Evolutionary conservation across 148 eudicot species (phyloP).

Genomic region (Dysphania ambrosioides): DNA sequence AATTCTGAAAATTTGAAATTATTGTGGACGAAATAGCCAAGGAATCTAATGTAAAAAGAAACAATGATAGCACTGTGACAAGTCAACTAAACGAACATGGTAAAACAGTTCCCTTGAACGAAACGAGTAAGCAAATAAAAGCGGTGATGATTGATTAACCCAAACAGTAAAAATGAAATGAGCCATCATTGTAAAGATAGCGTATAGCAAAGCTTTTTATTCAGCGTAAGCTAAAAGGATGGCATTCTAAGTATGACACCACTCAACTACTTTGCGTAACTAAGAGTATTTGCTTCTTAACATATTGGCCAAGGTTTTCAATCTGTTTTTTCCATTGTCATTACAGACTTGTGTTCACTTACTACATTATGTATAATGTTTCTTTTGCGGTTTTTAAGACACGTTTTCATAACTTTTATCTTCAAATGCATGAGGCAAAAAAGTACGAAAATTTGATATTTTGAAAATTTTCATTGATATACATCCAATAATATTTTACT

Average conservation of each 20-base stretch:
- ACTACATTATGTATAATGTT: no score
- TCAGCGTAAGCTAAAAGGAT: neutral
- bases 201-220: neutral
- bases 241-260: neutral
- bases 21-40: neutral
- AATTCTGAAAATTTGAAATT: no score
- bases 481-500: no score
- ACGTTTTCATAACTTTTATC: no score
- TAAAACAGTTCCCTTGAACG: slow-evolving; percentile 2
- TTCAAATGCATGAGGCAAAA: no score
- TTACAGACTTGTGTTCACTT: no score
- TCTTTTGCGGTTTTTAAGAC: no score
- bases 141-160: slow-evolving; percentile 1
- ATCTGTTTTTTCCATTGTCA: no score
- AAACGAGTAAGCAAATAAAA: neutral
- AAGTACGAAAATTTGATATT: no score
- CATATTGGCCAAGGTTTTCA: neutral
- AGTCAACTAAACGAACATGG: slow-evolving; percentile 28
- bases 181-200: neutral
- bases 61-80: slow-evolving; percentile 17
- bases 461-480: no score
- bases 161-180: neutral
- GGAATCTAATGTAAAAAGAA: slow-evolving; percentile 4
- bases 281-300: slow-evolving; percentile 13
- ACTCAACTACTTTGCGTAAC: slow-evolving; percentile 22